These are phyloP conservation scores for Cicer pinnatifidum DNA, from an alignment of 306 rosid species.

Conservation along the genomic window DNA sequence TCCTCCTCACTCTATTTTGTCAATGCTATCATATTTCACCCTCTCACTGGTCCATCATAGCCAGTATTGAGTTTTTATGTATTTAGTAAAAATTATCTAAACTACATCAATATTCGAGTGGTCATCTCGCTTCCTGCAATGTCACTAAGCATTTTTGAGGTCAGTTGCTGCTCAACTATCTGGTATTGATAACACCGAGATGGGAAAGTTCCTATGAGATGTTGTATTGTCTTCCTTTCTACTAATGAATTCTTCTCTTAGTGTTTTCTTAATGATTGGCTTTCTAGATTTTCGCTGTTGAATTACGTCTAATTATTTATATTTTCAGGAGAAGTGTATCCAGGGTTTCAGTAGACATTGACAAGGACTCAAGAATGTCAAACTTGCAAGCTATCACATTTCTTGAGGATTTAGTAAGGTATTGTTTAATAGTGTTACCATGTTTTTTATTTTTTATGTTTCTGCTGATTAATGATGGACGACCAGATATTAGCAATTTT, in stretches of 20 bases:
- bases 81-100: background rate
- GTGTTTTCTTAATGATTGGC: background rate
- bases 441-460: background rate
- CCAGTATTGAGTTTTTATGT: background rate
- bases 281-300: conserved; percentile 6
- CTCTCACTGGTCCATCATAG: background rate
- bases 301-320: conserved; percentile 37
- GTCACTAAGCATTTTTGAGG: too few species aligned
- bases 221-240: background rate
- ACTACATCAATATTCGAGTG: background rate
- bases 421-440: conserved; percentile 28
- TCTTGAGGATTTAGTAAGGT: conserved; percentile 69
- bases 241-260: background rate
- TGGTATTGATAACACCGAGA: background rate
- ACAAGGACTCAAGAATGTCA: conserved; percentile 54
- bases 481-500: conserved; percentile 27
- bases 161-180: background rate
- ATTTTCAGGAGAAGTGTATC: conserved; percentile 71
- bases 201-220: background rate
- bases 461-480: background rate
- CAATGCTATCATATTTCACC: background rate
- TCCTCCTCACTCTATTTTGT: background rate
- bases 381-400: conserved; percentile 61
- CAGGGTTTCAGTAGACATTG: conserved; percentile 47
- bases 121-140: background rate